Conservation (phyloP, 2,329 filamentous ascomycete species). For the Talaromyces albobiverticillius region DNA sequence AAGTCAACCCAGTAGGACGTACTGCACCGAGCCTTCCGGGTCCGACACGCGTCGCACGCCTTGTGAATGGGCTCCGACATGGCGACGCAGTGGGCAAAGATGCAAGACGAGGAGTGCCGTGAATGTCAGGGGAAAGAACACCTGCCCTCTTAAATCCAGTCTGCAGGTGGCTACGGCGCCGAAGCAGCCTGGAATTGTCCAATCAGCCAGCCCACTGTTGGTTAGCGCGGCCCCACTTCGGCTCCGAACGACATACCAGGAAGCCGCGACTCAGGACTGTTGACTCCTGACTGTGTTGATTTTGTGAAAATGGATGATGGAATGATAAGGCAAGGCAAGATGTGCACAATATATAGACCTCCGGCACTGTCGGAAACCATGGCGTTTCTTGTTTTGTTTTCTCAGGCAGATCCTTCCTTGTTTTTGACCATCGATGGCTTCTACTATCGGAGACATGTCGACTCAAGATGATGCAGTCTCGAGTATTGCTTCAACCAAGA, state of each 20-base stretch:
- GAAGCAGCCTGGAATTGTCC: not conserved
- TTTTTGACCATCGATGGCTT: not conserved
- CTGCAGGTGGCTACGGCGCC: no score
- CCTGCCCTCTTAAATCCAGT: no score
- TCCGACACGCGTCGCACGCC: constrained; percentile 1
- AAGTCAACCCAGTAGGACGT: not conserved
- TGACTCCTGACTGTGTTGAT: not conserved
- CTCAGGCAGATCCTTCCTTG: not conserved
- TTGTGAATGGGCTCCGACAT: not conserved
- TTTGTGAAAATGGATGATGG: not conserved
- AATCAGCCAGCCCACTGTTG: not conserved
- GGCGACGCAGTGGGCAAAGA: not conserved
- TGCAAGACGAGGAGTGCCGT: not conserved
- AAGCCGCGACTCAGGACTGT: no score
- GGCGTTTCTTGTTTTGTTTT: not conserved
- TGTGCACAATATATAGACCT: not conserved
- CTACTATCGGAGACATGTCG: not conserved
- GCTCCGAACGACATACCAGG: not conserved
- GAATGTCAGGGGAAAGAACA: no score
- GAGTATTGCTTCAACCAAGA: not conserved
- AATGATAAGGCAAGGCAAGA: not conserved
- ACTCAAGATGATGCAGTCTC: not conserved
- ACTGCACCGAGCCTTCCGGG: constrained; percentile 6
- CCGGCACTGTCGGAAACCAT: not conserved
- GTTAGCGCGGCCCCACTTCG: not conserved